Evolutionary conservation across 495 filamentous ascomycete species (phyloP), one percentile per base, ranked within the genome.

Genomic region (Neurospora sp.): DNA sequence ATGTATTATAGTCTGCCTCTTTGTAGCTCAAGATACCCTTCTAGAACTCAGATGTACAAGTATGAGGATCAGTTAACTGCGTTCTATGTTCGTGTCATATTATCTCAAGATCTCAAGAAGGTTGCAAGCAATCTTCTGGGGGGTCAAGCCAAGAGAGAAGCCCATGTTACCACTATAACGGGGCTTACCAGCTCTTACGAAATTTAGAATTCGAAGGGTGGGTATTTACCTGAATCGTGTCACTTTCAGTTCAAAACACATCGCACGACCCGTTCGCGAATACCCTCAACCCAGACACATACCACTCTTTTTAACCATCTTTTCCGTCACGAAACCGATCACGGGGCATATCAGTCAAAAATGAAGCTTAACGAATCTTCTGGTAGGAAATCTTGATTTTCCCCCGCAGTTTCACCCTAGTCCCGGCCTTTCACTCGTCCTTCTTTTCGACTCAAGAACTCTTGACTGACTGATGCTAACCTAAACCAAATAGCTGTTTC

Each of bases 401-500:
- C 72, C 17, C 31, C 45, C 21, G 36, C 45, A 28, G 17, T 62
- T 36, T 9, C 38, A 71, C 71, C 34, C 11, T 40, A 1, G 2
- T 0, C 45, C 21, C 48, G 0, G 45, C 45, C 48, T 54, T 54
- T 1, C 11, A 28, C 45, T 1, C 45, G 10, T 0, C 45, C n/a
- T 24, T 13, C 1, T 54, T 10, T 54, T 0, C 0, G 0, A 24
- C 45, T 45, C 19, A n/a, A n/a, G 4, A 45, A 45, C 19, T 1
- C 42, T 0, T 2, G 8, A 45, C 0, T 4, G 8, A 39, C 5
- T 59, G 10, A 72, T 15, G 54, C 71, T 59, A 73, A 71, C 69
- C 69, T 28, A 11, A 28, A 54, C 10, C 45, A 73, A 39, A 59
- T 21, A 95, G 93, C 91, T 31, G 78, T 96, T 70, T 89, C 88